phyloP scores from a whole-genome alignment of 2,329 filamentous ascomycete genomes.

The Hypomyces perniciosus region DNA sequence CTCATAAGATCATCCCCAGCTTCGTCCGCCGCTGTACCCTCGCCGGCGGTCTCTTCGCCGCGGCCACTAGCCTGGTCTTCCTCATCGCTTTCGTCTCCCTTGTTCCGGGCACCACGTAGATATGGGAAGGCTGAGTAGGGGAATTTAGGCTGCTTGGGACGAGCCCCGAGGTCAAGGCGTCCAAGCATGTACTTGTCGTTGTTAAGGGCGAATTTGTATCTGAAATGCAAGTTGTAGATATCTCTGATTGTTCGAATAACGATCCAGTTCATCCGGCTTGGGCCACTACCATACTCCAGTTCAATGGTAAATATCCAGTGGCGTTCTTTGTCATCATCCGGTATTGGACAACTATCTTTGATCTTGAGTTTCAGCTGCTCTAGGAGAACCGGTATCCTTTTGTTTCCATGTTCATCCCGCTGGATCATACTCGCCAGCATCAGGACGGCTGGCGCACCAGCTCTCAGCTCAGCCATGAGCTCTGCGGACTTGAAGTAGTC shows the following conservation, averaged over 20 bases:
- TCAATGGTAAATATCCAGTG: conserved; percentile 89
- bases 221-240: conserved; percentile 86
- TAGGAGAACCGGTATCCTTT: conserved; percentile 86
- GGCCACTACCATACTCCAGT: conserved; percentile 90
- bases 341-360: conserved; percentile 67
- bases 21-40: conserved; percentile 56
- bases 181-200: conserved; percentile 77
- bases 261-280: conserved; percentile 95
- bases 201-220: conserved; percentile 82
- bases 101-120: conserved; percentile 69
- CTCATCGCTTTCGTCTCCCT: conserved; percentile 75
- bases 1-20: conserved; percentile 46
- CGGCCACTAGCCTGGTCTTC: conserved; percentile 47
- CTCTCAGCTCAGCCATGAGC: conserved; percentile 88
- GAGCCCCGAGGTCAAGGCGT: conserved; percentile 56
- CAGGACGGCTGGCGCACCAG: conserved; percentile 85
- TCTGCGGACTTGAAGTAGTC: conserved; percentile 95
- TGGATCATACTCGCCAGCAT: conserved; percentile 98
- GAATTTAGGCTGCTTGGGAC: conserved; percentile 81
- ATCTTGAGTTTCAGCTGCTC: conserved; percentile 91
- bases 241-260: conserved; percentile 82
- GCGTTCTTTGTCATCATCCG: conserved; percentile 56
- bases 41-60: conserved; percentile 41
- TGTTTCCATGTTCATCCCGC: conserved; percentile 91
- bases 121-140: conserved; percentile 87